Percentiles rank a stretch among this genome's conserved stretches.
These are phyloP conservation scores for Phytophthora capsici DNA, from an alignment of 352 stramenopile genomes.

Conservation along the genomic window DNA sequence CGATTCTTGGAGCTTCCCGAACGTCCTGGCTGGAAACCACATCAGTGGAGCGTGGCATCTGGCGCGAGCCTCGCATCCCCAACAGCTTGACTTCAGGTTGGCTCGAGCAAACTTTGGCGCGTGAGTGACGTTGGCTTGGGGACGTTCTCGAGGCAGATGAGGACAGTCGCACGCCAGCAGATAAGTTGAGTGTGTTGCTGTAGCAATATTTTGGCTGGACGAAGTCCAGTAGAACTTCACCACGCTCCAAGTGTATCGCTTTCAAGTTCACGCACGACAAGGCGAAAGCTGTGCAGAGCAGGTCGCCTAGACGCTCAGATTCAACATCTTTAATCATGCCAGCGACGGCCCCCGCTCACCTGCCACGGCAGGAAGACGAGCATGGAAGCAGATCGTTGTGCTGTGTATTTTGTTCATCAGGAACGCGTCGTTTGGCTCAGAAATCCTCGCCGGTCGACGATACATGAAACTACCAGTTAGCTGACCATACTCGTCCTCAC, in stretches of 20 bases:
- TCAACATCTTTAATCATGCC: slow-evolving; percentile 1
- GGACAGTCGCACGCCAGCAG: slow-evolving; percentile 15
- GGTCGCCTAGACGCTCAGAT: neutral
- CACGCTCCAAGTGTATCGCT: slow-evolving; percentile 15
- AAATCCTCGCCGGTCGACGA: neutral
- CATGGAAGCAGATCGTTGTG: too few relatives aligned
- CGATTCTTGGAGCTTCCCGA: slow-evolving; percentile 7
- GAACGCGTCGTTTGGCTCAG: slow-evolving; percentile 3
- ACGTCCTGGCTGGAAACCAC: slow-evolving; percentile 8
- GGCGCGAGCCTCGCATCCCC: slow-evolving; percentile 21
- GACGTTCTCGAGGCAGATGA: slow-evolving; percentile 25
- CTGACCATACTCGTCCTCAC: neutral
- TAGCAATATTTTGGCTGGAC: neutral
- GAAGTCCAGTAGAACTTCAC: too few relatives aligned
- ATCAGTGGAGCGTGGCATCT: slow-evolving; percentile 10
- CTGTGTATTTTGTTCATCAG: too few relatives aligned
- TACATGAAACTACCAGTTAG: neutral
- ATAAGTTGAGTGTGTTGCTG: slow-evolving; percentile 16
- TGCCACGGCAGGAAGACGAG: neutral
- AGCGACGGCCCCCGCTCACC: neutral
- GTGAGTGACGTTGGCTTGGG: slow-evolving; percentile 26
- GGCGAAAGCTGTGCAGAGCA: slow-evolving; percentile 18
- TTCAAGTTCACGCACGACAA: slow-evolving; percentile 18
- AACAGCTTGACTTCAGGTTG: neutral
- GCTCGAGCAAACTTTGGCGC: slow-evolving; percentile 30